A percentile compares a stretch with the other conserved stretches of the same genome.
phyloP scores from a whole-genome alignment of 225 moss, liverwort and hornwort species.

The Lunularia cruciata region DNA sequence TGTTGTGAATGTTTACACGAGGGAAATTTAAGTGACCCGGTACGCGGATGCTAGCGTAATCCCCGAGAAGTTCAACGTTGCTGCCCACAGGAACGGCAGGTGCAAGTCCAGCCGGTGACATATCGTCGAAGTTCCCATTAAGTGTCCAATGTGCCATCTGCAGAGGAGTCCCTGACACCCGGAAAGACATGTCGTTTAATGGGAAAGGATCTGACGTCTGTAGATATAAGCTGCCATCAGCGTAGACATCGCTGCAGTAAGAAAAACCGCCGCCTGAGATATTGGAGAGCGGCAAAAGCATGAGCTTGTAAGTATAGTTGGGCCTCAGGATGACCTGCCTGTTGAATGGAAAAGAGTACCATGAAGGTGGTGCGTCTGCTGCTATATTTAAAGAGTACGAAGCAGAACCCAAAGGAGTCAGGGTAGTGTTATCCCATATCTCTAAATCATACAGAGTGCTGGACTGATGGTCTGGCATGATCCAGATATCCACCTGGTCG shows the following conservation, averaged over 20 bases:
- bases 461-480: not conserved
- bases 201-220: not conserved
- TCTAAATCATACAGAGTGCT: not conserved
- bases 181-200: conserved; percentile 12
- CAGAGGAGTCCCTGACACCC: not conserved
- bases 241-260: conserved; percentile 4
- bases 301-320: not conserved
- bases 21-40: not conserved
- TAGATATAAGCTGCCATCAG: conserved; percentile 1
- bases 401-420: not conserved
- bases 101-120: not conserved
- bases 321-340: not conserved
- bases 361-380: not conserved
- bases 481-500: conserved; percentile 1
- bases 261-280: conserved; percentile 2
- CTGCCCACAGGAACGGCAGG: not conserved
- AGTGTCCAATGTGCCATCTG: conserved; percentile 7
- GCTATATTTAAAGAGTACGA: not conserved
- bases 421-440: not conserved
- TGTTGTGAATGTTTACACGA: conserved; percentile 1
- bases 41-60: not conserved
- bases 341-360: conserved; percentile 2
- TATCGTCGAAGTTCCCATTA: conserved; percentile 1
- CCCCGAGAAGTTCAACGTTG: not conserved
- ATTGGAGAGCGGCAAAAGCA: not conserved